Percentiles rank a stretch among this genome's conserved stretches.
These are phyloP conservation scores for California macrophylla DNA, from an alignment of 441 rosid species.

Conservation along the genomic window DNA sequence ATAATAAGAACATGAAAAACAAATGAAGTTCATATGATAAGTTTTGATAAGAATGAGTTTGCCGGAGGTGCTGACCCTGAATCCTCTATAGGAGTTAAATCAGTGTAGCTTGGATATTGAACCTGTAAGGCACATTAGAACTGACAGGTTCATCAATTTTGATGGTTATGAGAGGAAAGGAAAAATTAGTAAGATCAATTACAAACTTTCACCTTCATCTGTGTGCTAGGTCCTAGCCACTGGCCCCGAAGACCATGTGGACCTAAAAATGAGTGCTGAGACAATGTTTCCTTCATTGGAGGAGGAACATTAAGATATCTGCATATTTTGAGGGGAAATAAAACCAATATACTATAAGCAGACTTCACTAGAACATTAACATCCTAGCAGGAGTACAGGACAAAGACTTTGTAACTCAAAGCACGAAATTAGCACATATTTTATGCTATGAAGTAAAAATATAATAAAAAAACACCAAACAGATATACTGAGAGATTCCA, in stretches of 20 bases:
- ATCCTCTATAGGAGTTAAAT: slow-evolving; percentile 37
- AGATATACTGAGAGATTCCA: not conserved
- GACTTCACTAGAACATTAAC: not conserved
- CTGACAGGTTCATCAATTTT: slow-evolving; percentile 10
- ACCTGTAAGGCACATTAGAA: slow-evolving; percentile 43
- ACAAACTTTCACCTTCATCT: slow-evolving; percentile 46
- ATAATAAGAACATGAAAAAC: not conserved
- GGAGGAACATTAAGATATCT: slow-evolving; percentile 60
- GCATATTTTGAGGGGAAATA: slow-evolving; percentile 24
- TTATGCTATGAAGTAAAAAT: not conserved
- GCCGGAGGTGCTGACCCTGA: slow-evolving; percentile 33
- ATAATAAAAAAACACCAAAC: not conserved
- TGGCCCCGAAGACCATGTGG: slow-evolving; percentile 80
- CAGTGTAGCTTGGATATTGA: slow-evolving; percentile 70
- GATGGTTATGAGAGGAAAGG: not conserved
- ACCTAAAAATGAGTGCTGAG: slow-evolving; percentile 86
- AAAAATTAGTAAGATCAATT: not conserved
- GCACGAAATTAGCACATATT: not conserved
- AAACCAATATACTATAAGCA: not conserved
- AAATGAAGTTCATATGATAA: not conserved
- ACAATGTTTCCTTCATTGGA: slow-evolving; percentile 81
- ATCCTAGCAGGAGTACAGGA: not conserved
- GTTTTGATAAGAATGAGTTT: not conserved
- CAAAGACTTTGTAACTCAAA: not conserved
- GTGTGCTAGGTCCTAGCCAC: slow-evolving; percentile 69